These are phyloP conservation scores for Pyrenophora tritici-repentis DNA, from an alignment of 2,329 filamentous ascomycete genomes.

Conservation along the genomic window DNA sequence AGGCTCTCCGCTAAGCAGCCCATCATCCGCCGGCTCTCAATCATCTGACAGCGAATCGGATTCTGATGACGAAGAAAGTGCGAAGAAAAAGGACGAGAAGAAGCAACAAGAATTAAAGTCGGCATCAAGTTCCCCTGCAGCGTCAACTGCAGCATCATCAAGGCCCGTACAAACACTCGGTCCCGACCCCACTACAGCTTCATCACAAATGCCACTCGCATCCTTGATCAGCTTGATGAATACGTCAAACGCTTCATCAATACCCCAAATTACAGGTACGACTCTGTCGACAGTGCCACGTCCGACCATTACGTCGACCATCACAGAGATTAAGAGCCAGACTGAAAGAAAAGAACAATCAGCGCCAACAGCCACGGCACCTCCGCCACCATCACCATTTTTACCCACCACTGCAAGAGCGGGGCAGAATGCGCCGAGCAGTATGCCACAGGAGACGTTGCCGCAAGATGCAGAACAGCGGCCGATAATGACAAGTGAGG, in stretches of 20 bases:
- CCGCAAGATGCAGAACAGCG: constrained; percentile 5
- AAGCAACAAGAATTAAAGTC: neutral
- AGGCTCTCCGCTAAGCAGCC: constrained; percentile 28
- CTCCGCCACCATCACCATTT: neutral
- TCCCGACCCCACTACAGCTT: constrained; percentile 1
- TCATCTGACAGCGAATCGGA: constrained; percentile 10
- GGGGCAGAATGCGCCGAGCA: neutral
- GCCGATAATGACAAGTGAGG: constrained; percentile 33
- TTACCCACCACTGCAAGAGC: neutral
- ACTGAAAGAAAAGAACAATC: neutral
- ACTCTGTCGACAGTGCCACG: constrained; percentile 1
- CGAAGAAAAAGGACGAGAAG: neutral
- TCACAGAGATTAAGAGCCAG: constrained; percentile 1
- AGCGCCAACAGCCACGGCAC: neutral
- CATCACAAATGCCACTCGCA: too few species aligned
- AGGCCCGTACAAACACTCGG: constrained; percentile 3
- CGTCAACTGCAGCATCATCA: constrained; percentile 12
- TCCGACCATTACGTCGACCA: constrained; percentile 5
- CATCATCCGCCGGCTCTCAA: constrained; percentile 4
- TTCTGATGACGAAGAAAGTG: constrained; percentile 19
- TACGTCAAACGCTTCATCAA: constrained; percentile 6
- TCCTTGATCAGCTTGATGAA: too few species aligned
- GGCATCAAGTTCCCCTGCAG: constrained; percentile 13
- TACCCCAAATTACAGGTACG: constrained; percentile 14
- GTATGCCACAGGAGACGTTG: neutral